Conservation (phyloP, 2,329 filamentous ascomycete genomes). For the Geosmithia flava region DNA sequence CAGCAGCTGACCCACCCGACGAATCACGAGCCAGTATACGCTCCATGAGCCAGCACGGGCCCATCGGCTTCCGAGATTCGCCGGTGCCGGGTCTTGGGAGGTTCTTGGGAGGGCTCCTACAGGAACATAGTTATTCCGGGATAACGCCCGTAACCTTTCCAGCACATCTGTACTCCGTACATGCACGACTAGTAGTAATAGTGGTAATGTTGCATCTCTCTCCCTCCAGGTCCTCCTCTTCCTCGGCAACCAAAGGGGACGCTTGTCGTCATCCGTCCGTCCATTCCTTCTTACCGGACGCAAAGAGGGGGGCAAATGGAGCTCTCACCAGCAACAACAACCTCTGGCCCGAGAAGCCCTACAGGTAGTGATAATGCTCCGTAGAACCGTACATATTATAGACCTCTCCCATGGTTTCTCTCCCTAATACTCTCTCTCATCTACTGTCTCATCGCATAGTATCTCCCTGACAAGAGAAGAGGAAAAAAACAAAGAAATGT, state of each 20-base stretch:
- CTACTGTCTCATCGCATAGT: neutral
- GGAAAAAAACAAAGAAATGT: too few relatives aligned
- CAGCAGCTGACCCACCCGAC: slow-evolving; percentile 1
- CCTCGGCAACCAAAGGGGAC: neutral
- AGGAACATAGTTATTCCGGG: neutral
- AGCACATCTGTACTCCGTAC: too few relatives aligned
- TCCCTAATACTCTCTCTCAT: neutral
- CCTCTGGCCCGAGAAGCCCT: too few relatives aligned
- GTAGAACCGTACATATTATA: too few relatives aligned
- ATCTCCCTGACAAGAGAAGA: neutral
- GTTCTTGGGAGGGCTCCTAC: neutral
- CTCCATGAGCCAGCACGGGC: neutral
- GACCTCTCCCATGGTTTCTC: neutral
- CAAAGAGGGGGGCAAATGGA: neutral
- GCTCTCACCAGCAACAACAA: too few relatives aligned
- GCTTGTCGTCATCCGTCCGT: neutral
- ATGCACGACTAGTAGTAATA: too few relatives aligned
- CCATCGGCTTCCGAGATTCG: slow-evolving; percentile 3
- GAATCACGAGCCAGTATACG: slow-evolving; percentile 1
- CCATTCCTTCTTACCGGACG: neutral
- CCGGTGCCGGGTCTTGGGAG: neutral
- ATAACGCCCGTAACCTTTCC: too few relatives aligned
- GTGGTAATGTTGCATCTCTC: neutral
- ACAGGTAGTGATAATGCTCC: too few relatives aligned
- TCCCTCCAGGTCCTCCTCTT: too few relatives aligned